A percentile compares a stretch with the other conserved stretches of the same genome.
These are phyloP conservation scores for Albizia julibrissin DNA, from an alignment of 306 rosid species.

Conservation along the genomic window DNA sequence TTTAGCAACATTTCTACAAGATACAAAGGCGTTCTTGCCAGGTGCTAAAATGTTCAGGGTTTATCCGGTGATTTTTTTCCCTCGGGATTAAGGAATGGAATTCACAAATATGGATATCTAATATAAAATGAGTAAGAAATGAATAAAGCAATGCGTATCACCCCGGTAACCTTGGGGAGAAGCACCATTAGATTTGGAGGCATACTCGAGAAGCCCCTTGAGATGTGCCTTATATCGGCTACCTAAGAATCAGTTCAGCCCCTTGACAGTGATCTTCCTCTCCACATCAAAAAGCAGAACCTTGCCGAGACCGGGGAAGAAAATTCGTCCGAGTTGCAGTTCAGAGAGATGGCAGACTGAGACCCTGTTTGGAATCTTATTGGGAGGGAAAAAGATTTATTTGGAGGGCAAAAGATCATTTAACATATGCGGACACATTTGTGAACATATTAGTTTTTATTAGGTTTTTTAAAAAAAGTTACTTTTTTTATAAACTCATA, in stretches of 20 bases:
- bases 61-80: neutral
- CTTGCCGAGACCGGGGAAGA: neutral
- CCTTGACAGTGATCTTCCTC: neutral
- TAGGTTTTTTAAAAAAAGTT: too few relatives aligned
- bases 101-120: neutral
- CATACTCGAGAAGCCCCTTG: neutral
- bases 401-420: too few relatives aligned
- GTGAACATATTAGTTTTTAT: too few relatives aligned
- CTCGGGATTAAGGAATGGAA: neutral
- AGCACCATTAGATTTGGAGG: neutral
- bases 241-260: neutral
- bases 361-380: too few relatives aligned
- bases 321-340: neutral
- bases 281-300: neutral
- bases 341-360: neutral
- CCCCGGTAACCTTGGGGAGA: neutral
- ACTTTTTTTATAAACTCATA: too few relatives aligned
- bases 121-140: neutral
- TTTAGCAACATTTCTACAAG: too few relatives aligned
- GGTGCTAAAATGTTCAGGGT: neutral
- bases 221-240: neutral
- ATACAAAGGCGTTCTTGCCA: neutral
- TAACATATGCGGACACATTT: too few relatives aligned
- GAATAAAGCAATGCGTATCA: neutral
- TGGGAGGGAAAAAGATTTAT: too few relatives aligned